Conservation (phyloP, 352 stramenopile species). For the Globisporangium echinulatum region DNA sequence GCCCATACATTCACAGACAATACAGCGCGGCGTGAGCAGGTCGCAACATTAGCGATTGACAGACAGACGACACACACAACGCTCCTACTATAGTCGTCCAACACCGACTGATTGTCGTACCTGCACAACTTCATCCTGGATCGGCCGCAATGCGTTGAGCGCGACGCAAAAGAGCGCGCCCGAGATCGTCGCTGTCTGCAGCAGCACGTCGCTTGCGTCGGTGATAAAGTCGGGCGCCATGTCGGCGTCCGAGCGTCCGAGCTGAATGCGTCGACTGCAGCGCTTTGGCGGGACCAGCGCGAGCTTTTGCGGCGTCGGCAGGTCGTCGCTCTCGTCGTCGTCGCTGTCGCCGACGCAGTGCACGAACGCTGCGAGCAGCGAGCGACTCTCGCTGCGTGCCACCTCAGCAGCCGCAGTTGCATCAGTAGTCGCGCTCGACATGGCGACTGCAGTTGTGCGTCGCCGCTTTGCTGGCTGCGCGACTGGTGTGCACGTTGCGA, state of each 20-base stretch:
- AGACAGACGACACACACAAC: background rate
- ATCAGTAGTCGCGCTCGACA: background rate
- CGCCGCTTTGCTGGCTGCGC: slow-evolving; percentile 27
- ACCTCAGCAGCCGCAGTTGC: background rate
- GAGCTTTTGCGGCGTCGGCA: slow-evolving; percentile 10
- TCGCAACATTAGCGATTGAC: background rate
- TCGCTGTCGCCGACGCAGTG: slow-evolving; percentile 5
- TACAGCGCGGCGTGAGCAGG: no score
- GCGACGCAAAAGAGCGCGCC: slow-evolving; percentile 34
- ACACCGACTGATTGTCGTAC: background rate
- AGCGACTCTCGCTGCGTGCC: background rate
- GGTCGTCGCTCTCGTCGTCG: slow-evolving; percentile 3
- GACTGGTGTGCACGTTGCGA: slow-evolving; percentile 40
- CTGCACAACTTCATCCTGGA: slow-evolving; percentile 11
- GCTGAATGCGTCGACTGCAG: slow-evolving; percentile 3
- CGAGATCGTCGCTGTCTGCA: slow-evolving; percentile 33
- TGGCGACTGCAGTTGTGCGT: background rate
- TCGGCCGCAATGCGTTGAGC: slow-evolving; percentile 26
- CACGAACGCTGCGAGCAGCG: slow-evolving; percentile 7
- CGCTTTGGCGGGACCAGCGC: slow-evolving; percentile 8
- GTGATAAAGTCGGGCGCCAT: slow-evolving; percentile 18
- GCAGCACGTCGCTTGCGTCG: slow-evolving; percentile 22
- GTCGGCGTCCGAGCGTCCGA: background rate
- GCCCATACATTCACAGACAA: no score
- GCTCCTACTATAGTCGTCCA: no score